Base-by-base conservation (phyloP, 2,329 filamentous ascomycete species). In the Penicillium sp. region DNA sequence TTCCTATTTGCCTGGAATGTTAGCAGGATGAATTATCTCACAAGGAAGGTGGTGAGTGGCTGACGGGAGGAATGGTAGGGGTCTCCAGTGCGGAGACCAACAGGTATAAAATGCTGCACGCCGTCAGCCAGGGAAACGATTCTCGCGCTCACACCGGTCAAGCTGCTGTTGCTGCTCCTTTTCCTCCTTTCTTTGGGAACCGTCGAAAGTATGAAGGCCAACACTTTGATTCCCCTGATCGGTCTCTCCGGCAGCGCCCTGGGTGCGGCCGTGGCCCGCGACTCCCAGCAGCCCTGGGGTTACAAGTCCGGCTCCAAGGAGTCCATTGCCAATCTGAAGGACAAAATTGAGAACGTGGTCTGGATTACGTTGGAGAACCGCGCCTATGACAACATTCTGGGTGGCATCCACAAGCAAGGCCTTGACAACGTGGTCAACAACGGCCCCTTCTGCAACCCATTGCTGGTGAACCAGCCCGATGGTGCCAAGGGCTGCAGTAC, bases 391-490 rank as follows among this genome's bases (percentile, higher is more conserved):
- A 70, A 68, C 53, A 57, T 70, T 18, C 48, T 69, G 10, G 67
- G 67, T 43, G 67, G 65, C 36, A 57, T 68, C 43, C 60, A 54
- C 28, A 57, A 56, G 13, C 25, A 49, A 3, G 65, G 64, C 11
- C 44, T 69, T 10, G 62, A 68, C 45, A 69, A 69, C 49, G 59
- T 64, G 3, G 57, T 63, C 46, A 62, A 67, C 52, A 65, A 60
- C 16, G 65, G 65, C 3, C 64, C 63, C 5, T 69, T 53, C 52
- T 68, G 63, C 54, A 69, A 69, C 40, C 62, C 60, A 2, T 41
- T 55, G 36, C 62, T 62, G 39, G 38, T 68, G 8, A 50, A 45
- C 29, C 35, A 59, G 3, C 47, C 55, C 18, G 25, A 39, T 11
- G 48, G 57, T 31, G 46, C 48, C 36, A 48, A 56, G 39, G 50